Percentiles rank a stretch among this genome's conserved stretches.
Conservation (phyloP, 164 flowering plant genomes). For the Aristolochia californica region DNA sequence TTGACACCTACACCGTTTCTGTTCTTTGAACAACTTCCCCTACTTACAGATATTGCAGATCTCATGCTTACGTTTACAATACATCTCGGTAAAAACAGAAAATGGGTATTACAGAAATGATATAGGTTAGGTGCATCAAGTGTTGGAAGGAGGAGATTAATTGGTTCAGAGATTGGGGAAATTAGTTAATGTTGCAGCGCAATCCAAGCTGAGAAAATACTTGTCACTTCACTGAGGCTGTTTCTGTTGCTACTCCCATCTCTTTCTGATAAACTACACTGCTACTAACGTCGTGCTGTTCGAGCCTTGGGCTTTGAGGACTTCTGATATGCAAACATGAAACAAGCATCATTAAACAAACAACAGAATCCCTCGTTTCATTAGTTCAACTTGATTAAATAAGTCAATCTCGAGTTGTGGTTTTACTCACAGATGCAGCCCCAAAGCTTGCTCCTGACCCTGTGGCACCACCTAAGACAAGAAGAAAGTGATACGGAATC, state of each 20-base stretch:
- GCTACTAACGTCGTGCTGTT: conserved; percentile 2
- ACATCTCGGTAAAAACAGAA: too few species aligned
- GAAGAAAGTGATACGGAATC: conserved; percentile 3
- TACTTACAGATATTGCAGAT: too few species aligned
- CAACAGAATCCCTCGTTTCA: background rate
- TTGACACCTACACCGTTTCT: too few species aligned
- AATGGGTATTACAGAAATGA: too few species aligned
- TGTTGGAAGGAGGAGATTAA: too few species aligned
- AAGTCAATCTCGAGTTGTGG: background rate
- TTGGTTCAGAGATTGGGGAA: background rate
- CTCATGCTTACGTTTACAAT: too few species aligned
- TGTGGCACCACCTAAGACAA: conserved; percentile 46
- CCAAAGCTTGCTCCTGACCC: conserved; percentile 88
- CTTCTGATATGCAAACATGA: conserved; percentile 7
- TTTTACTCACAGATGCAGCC: conserved; percentile 50
- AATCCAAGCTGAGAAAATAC: background rate
- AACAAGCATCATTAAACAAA: background rate
- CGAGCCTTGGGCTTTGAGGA: conserved; percentile 15
- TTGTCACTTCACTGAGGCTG: background rate
- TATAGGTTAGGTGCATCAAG: too few species aligned
- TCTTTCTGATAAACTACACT: background rate
- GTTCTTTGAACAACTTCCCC: too few species aligned
- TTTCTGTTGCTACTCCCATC: too few species aligned
- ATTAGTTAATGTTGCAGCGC: background rate
- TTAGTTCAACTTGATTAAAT: background rate